phyloP scores from a whole-genome alignment of 495 filamentous ascomycete genomes.

The Talaromyces adpressus region DNA sequence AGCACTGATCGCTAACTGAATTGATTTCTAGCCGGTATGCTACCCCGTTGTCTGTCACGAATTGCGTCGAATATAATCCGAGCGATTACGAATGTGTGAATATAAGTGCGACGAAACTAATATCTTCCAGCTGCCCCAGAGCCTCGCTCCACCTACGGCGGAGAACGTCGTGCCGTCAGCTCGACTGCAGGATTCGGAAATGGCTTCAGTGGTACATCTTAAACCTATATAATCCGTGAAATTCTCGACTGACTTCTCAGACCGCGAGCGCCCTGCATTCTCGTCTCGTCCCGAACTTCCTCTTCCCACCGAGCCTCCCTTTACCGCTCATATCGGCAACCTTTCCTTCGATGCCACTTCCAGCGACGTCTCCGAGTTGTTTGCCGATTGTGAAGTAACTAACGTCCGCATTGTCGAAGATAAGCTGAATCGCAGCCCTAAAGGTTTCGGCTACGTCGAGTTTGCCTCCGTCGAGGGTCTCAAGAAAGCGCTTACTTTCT shows the following conservation, averaged over 20 bases:
- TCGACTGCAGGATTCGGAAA: slow-evolving; percentile 38
- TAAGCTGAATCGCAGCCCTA: slow-evolving; percentile 81
- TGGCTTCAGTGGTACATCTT: slow-evolving; percentile 26
- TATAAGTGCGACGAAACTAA: background rate
- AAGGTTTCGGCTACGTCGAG: slow-evolving; percentile 97
- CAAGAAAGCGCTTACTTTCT: slow-evolving; percentile 81
- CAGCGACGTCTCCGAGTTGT: slow-evolving; percentile 76
- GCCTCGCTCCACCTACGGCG: slow-evolving; percentile 29
- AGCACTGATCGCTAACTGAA: slow-evolving; percentile 15
- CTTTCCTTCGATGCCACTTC: slow-evolving; percentile 86
- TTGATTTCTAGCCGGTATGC: slow-evolving; percentile 31
- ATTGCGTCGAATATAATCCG: background rate
- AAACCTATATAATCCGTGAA: too few relatives aligned
- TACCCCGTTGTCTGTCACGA: background rate
- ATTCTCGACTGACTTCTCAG: slow-evolving; percentile 11
- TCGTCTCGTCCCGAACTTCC: slow-evolving; percentile 70
- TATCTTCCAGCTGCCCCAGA: slow-evolving; percentile 23
- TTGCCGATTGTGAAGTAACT: slow-evolving; percentile 71
- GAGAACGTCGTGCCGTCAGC: slow-evolving; percentile 39
- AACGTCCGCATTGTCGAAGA: slow-evolving; percentile 96
- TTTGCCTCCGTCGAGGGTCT: slow-evolving; percentile 83
- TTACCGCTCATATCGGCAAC: slow-evolving; percentile 92
- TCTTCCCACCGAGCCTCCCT: slow-evolving; percentile 85
- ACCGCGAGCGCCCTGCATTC: slow-evolving; percentile 48
- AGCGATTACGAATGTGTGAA: background rate